Base-by-base conservation (phyloP, 495 filamentous ascomycete species). In the Trichoderma parareesei region DNA sequence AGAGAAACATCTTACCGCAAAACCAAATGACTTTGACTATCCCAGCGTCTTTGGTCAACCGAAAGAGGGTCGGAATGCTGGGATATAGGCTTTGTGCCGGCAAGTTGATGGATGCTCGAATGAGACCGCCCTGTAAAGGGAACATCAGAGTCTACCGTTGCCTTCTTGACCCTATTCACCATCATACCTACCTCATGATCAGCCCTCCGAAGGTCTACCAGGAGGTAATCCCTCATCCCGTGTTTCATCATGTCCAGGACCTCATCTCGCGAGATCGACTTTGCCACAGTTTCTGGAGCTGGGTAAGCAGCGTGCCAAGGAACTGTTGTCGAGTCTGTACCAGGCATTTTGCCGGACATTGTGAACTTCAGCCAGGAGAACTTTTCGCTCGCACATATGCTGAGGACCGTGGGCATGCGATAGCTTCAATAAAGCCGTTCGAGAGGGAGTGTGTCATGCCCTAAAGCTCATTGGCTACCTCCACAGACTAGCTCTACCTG, bases 91-190 rank as follows among this genome's bases (percentile, higher is more conserved):
- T 86, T 68, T 91, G 87, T 1, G 87, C 88, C 1, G 88, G 88
- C 5, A 91, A 80, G 70, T 91, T 91, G 71, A 91, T 75, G 7
- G 88, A 88, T 11, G 81, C 81, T 43, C 74, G 77, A 63, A 91
- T 88, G 1, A 87, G 88, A 20, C 88, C 88, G 38, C 88, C 89
- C 85, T 88, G 10, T 40, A 35, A 63, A 41, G 41, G 35, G 13
- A 41, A 60, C 46, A 49, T 59, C 46, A 40, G 16, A 59, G 48
- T 38, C 13, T 63, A 57, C 27, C n/a, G 41, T 20, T 1, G 57
- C 63, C 43, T 65, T 60, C 38, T 16, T 57, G 41, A 57, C 27
- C 27, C 27, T 1, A 27, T 27, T 2, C 27, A 27, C 27, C 2
- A 27, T 27, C 27, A 27, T 27, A 70, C 72, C 16, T 71, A 86